Conservation (phyloP, 805 yeast genomes). For the Cyberlindnera petersonii region DNA sequence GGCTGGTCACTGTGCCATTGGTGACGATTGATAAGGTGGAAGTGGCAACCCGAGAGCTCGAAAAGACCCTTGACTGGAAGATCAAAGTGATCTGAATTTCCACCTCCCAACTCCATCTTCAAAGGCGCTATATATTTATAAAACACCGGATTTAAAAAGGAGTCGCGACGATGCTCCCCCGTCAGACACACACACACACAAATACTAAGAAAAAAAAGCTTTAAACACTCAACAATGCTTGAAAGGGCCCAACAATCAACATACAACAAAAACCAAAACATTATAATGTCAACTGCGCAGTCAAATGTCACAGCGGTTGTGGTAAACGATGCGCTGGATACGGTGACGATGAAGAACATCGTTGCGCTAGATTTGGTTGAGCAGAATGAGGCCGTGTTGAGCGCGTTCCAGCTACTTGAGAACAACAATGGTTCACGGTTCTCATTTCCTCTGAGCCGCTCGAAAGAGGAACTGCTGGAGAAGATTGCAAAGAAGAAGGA, state of each 20-base stretch:
- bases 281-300: slow-evolving; percentile 22
- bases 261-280: background rate
- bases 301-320: slow-evolving; percentile 20
- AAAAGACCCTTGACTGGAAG: slow-evolving; percentile 18
- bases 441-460: slow-evolving; percentile 5
- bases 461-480: slow-evolving; percentile 11
- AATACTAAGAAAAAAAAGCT: background rate
- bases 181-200: background rate
- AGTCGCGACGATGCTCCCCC: slow-evolving; percentile 2
- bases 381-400: slow-evolving; percentile 22
- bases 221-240: too few species aligned
- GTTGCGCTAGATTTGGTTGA: slow-evolving; percentile 27
- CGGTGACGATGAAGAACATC: slow-evolving; percentile 26
- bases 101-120: too few species aligned
- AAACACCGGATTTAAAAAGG: too few species aligned
- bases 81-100: slow-evolving; percentile 10
- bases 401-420: slow-evolving; percentile 22
- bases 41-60: slow-evolving; percentile 17
- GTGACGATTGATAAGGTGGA: slow-evolving; percentile 16
- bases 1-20: slow-evolving; percentile 26
- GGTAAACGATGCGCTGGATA: slow-evolving; percentile 17
- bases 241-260: background rate
- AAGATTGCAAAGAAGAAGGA: slow-evolving; percentile 9
- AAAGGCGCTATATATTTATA: too few species aligned
- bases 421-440: slow-evolving; percentile 13